A percentile compares a stretch with the other conserved stretches of the same genome.
Conservation (phyloP, 495 filamentous ascomycete genomes). For the Daldinia vernicosa region DNA sequence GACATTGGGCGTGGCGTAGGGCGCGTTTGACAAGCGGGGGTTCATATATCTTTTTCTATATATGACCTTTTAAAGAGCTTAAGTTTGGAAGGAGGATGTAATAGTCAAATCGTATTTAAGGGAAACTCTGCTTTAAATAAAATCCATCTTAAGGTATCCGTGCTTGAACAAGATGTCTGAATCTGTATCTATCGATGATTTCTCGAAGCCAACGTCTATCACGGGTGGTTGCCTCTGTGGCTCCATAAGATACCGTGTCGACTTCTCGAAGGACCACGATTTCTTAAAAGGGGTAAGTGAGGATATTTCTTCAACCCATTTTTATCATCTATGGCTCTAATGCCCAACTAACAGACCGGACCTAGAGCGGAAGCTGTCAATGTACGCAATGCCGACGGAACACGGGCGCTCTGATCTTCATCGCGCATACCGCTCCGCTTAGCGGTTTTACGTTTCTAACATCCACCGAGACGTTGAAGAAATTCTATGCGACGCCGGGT, state of each 20-base stretch:
- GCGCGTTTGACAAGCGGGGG: slow-evolving; percentile 43
- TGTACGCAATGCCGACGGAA: slow-evolving; percentile 54
- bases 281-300: slow-evolving; percentile 45
- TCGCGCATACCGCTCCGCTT: slow-evolving; percentile 33
- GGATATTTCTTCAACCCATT: not conserved
- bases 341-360: slow-evolving; percentile 2
- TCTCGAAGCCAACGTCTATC: slow-evolving; percentile 48
- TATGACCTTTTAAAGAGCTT: not conserved
- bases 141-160: too few relatives aligned
- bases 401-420: slow-evolving; percentile 49
- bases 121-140: not conserved
- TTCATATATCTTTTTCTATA: not conserved
- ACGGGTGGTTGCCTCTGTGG: slow-evolving; percentile 55
- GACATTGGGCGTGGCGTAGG: slow-evolving; percentile 20
- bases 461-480: slow-evolving; percentile 39
- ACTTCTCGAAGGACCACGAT: slow-evolving; percentile 50
- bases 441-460: slow-evolving; percentile 39
- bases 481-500: slow-evolving; percentile 42
- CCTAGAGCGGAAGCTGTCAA: slow-evolving; percentile 49
- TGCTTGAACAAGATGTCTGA: slow-evolving; percentile 19
- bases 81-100: not conserved
- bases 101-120: not conserved
- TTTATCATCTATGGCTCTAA: too few relatives aligned
- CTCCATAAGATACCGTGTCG: slow-evolving; percentile 47
- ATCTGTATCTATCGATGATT: slow-evolving; percentile 19